Percentiles rank a stretch among this genome's conserved stretches.
These are phyloP conservation scores for Phytophthora chlamydospora DNA, from an alignment of 352 stramenopile genomes.

Conservation along the genomic window DNA sequence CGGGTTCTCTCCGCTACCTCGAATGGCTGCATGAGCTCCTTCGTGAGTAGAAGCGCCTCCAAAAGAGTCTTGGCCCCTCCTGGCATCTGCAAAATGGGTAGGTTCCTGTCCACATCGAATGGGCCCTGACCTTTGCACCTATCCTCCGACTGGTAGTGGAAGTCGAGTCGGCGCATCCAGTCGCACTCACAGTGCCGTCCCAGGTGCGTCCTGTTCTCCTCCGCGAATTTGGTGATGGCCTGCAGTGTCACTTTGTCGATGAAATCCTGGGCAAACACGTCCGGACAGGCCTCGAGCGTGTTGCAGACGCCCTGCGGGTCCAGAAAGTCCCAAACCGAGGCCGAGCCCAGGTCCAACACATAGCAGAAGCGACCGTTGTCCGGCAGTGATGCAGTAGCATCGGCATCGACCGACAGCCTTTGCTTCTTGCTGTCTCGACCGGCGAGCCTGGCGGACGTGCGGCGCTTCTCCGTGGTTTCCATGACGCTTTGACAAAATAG, in stretches of 20 bases:
- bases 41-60: not conserved
- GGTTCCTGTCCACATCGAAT: conserved; percentile 16
- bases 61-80: conserved; percentile 2
- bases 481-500: conserved; percentile 4
- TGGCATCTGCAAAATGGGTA: conserved; percentile 21
- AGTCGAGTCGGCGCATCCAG: conserved; percentile 30
- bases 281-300: conserved; percentile 9
- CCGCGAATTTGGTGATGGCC: conserved; percentile 17
- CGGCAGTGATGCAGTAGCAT: not conserved
- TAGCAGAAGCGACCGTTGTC: conserved; percentile 11
- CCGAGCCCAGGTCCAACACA: conserved; percentile 16
- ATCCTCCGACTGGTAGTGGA: conserved; percentile 6
- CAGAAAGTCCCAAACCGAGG: conserved; percentile 20
- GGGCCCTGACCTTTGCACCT: not conserved
- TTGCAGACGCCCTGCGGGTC: conserved; percentile 9
- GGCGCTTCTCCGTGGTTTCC: not conserved
- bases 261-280: conserved; percentile 10
- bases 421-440: conserved; percentile 20
- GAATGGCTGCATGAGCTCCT: conserved; percentile 6
- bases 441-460: not conserved
- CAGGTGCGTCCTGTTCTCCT: conserved; percentile 24
- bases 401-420: not conserved
- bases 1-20: not conserved
- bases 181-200: conserved; percentile 25
- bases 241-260: conserved; percentile 12